phyloP scores from a whole-genome alignment of 2,329 filamentous ascomycete species.

The Aspergillus quadrilineatus region DNA sequence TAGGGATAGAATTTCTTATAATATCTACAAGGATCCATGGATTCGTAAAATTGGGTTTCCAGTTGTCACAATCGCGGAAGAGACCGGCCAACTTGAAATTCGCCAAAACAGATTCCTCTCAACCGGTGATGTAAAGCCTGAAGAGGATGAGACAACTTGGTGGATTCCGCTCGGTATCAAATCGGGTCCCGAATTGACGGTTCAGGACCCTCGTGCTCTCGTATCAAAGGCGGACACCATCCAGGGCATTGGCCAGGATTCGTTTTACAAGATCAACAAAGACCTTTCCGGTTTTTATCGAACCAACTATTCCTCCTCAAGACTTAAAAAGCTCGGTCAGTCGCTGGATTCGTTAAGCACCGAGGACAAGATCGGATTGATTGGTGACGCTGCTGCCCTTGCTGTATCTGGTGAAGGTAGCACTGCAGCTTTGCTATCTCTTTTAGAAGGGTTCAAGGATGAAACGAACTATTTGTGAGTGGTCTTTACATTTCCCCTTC shows the following conservation, averaged over 20 bases:
- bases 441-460: slow-evolving; percentile 77
- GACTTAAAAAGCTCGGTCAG: slow-evolving; percentile 75
- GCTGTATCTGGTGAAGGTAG: slow-evolving; percentile 83
- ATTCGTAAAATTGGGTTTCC: slow-evolving; percentile 95
- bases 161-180: slow-evolving; percentile 90
- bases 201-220: slow-evolving; percentile 65
- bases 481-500: not conserved
- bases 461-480: slow-evolving; percentile 75
- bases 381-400: slow-evolving; percentile 85
- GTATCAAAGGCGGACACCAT: slow-evolving; percentile 76
- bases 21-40: slow-evolving; percentile 65
- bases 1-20: slow-evolving; percentile 9
- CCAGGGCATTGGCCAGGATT: slow-evolving; percentile 62
- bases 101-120: slow-evolving; percentile 88
- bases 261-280: slow-evolving; percentile 93
- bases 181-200: slow-evolving; percentile 66
- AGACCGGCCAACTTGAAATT: slow-evolving; percentile 75
- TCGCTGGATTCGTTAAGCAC: slow-evolving; percentile 73
- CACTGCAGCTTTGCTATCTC: slow-evolving; percentile 76
- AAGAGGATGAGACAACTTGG: slow-evolving; percentile 91
- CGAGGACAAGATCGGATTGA: slow-evolving; percentile 88
- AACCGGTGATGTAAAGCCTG: slow-evolving; percentile 83
- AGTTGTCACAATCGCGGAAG: slow-evolving; percentile 80
- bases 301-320: slow-evolving; percentile 85
- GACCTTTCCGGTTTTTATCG: slow-evolving; percentile 87